Evolutionary conservation across 2,329 filamentous ascomycete genomes (phyloP), one percentile per base, ranked within the genome.

Genomic region (Dactylellina leptospora): DNA sequence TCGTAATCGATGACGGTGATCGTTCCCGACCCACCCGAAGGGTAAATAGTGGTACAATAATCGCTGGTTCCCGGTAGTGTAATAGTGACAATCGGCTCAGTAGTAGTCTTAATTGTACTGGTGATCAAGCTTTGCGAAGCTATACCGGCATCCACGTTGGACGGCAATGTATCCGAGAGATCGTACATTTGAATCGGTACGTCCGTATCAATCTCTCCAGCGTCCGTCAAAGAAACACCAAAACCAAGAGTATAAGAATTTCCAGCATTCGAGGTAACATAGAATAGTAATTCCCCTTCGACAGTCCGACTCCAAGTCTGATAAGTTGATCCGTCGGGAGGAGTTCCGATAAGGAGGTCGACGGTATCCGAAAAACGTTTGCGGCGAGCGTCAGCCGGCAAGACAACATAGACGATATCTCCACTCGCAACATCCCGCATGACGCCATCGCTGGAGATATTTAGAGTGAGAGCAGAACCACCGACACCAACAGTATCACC

Each of bases 101-200:
- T 53, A 33, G n/a, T 28, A 8, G 44, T 61, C 4, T 11, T 51
- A 20, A 42, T 60, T 0, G 22, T 9, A n/a, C 25, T 16, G n/a
- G 20, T 28, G n/a, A 72, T 28, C 22, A 42, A 25, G n/a, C 58
- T 72, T 22, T 63, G 58, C 5, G 51, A 44, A 23, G 58, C 58
- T 6, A 36, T 13, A 13, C 58, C 68, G 8, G 54, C 50, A 8
- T 64, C 59, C 16, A 72, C 48, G 23, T 63, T 58, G 1, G 59
- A 47, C 3, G 68, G 68, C 10, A 63, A 9, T 0, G 42, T 56
- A 3, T 44, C 59, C 10, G 58, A 59, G 3, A 63, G 8, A 30
- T 72, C 68, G 30, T 72, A 64, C 68, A 72, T 72, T 42, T 72
- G 68, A 22, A 72, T 72, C 4, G 68, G 68, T 30, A 72, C 68